Evolutionary conservation across 2,329 filamentous ascomycete genomes (phyloP).

Genomic region (Microcyclospora tardicrescens): DNA sequence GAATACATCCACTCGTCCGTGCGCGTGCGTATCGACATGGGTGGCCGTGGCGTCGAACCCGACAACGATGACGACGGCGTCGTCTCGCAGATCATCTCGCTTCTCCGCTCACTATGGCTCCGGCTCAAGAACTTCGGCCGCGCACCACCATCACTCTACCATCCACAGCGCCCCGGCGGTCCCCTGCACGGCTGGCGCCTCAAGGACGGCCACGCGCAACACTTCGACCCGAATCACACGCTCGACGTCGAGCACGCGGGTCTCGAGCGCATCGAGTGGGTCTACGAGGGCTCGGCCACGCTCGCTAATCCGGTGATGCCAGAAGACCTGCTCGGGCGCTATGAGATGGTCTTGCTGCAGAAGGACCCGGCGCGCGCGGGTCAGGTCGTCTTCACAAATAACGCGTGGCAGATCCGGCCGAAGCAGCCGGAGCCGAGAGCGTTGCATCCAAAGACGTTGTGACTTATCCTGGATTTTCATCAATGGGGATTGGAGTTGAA

Average conservation of each 20-base stretch:
- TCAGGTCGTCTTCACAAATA: conserved; percentile 6
- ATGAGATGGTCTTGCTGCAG: conserved; percentile 7
- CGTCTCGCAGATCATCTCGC: conserved; percentile 8
- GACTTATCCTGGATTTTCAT: too few species aligned
- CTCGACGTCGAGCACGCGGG: conserved; percentile 12
- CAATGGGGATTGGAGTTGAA: too few species aligned
- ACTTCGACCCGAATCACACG: conserved; percentile 10
- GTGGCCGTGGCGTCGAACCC: conserved; percentile 17
- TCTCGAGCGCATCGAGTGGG: conserved; percentile 14
- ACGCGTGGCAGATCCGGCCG: conserved; percentile 3
- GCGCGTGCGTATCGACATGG: conserved; percentile 22
- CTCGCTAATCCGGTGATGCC: conserved; percentile 8
- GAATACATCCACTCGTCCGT: conserved; percentile 25
- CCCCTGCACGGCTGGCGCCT: conserved; percentile 22
- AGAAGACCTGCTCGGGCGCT: conserved; percentile 13
- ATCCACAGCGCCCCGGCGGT: conserved; percentile 13
- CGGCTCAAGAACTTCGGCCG: conserved; percentile 3
- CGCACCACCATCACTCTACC: conserved; percentile 8
- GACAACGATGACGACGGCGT: conserved; percentile 11
- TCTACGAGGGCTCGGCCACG: conserved; percentile 10
- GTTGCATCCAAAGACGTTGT: too few species aligned
- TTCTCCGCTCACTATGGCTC: conserved; percentile 8
- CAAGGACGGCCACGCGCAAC: conserved; percentile 16
- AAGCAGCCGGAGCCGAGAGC: too few species aligned
- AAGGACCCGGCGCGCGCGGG: conserved; percentile 6